Evolutionary conservation across 2,329 filamentous ascomycete species (phyloP), one percentile per base, ranked within the genome.

Genomic region (Biscogniauxia mediterranea): DNA sequence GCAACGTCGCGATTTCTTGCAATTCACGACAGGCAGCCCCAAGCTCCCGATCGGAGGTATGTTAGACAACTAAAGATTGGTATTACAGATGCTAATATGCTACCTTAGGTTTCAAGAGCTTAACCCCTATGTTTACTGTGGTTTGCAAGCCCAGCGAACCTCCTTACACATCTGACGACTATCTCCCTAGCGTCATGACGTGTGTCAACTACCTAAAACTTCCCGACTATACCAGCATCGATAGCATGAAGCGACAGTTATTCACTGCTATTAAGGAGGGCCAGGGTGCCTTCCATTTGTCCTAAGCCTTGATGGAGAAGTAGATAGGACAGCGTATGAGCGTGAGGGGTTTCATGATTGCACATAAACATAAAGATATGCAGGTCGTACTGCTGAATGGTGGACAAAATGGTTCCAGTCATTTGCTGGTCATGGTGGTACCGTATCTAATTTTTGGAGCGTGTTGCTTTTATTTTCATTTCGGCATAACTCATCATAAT

Each of bases 131-230:
- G 89, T 98, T 99, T 75, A 99, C 95, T 2, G 95, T 99, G 64
- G 95, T 99, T 52, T 98, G 95, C 83, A 97, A 97, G 77, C 94
- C 94, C n/a, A 96, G 92, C 76, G 95, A 99, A 73, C 88, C 92
- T 17, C 95, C 95, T 1, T 95, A 93, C 75, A 90, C 89, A 3
- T 94, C 94, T 4, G 95, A 99, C 73, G 95, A 99, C 79, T 99
- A 98, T 72, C 84, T 99, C n/a, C 95, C 96, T 13, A 98, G 93
- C 74, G 96, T 99, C 75, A 99, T 99, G 96, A 99, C 96, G 11
- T 99, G 96, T 75, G 95, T 97, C 77, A 99, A 99, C 77, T 99
- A 99, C 75, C 86, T 99, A 71, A 99, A 99, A 79, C 84, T 99
- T 72, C 95, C 95, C 20, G 92, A 99, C 77, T 99, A 99, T 78